Conservation (phyloP, 2,329 filamentous ascomycete genomes). For the Paecilomyces sp. region DNA sequence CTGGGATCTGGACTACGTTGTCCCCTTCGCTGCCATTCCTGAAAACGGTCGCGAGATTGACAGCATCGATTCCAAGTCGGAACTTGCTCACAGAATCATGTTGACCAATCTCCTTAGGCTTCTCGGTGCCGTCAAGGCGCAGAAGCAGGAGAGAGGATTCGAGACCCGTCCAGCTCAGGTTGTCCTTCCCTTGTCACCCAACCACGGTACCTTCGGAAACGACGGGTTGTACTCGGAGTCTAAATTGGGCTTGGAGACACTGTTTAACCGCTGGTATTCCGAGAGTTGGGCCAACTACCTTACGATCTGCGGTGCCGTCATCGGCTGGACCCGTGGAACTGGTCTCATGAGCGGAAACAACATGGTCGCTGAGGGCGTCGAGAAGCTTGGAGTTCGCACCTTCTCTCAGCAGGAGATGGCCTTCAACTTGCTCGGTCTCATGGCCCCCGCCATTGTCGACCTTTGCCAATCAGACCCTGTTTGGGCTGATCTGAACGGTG, state of each 20-base stretch:
- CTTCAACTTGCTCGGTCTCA: conserved; percentile 92
- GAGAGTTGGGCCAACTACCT: conserved; percentile 97
- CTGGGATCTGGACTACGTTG: conserved; percentile 94
- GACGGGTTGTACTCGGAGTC: conserved; percentile 98
- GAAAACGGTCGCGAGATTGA: conserved; percentile 98
- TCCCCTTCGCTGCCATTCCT: conserved; percentile 95
- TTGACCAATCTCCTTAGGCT: conserved; percentile 92
- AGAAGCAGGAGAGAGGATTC: conserved; percentile 81
- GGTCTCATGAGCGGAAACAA: conserved; percentile 98
- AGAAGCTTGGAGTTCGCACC: conserved; percentile 92
- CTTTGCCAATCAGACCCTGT: conserved; percentile 93
- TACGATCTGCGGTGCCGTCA: conserved; percentile 95
- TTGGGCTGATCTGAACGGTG: conserved; percentile 95
- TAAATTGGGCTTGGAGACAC: conserved; percentile 90
- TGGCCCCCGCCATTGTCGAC: conserved; percentile 90
- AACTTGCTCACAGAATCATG: conserved; percentile 98
- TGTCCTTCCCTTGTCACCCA: conserved; percentile 89
- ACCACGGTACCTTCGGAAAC: conserved; percentile 97
- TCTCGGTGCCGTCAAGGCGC: conserved; percentile 79
- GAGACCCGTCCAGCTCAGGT: conserved; percentile 96
- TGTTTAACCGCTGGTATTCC: conserved; percentile 98
- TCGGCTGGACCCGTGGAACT: conserved; percentile 97
- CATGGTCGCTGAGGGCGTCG: conserved; percentile 91
- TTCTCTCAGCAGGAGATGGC: conserved; percentile 99
- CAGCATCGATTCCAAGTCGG: conserved; percentile 91